Evolutionary conservation across 2,329 filamentous ascomycete genomes (phyloP).

Genomic region (Nemania abortiva): DNA sequence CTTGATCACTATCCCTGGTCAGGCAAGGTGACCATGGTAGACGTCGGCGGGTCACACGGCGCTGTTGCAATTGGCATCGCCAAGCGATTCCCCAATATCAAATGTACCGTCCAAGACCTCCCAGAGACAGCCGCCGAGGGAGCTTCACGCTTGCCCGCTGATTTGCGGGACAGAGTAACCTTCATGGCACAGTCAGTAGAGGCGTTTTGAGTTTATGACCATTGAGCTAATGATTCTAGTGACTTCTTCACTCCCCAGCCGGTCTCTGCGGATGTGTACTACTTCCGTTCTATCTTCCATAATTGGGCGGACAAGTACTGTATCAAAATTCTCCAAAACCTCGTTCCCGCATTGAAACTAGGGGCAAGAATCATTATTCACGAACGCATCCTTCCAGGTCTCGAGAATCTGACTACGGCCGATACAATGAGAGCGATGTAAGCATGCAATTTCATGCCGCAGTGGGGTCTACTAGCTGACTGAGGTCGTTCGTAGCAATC

Average conservation of each 20-base stretch:
- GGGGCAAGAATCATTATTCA: conserved; percentile 42
- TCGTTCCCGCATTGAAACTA: conserved; percentile 46
- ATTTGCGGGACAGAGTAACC: conserved; percentile 37
- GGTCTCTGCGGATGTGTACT: conserved; percentile 42
- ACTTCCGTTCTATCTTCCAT: conserved; percentile 50
- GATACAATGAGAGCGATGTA: conserved; percentile 44
- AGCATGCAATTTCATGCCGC: conserved; percentile 9
- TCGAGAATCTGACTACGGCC: conserved; percentile 31
- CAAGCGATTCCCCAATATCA: conserved; percentile 43
- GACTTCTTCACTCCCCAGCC: conserved; percentile 43
- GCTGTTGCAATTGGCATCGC: conserved; percentile 46
- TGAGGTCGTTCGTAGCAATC: conserved; percentile 25
- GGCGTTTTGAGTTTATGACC: too few relatives aligned
- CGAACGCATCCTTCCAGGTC: conserved; percentile 39
- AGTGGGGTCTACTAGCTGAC: not conserved
- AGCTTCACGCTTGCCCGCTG: conserved; percentile 29
- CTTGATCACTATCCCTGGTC: conserved; percentile 45
- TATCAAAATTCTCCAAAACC: conserved; percentile 47
- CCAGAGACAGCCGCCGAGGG: conserved; percentile 38
- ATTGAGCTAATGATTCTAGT: conserved; percentile 20
- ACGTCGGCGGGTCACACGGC: conserved; percentile 48
- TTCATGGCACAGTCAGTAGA: conserved; percentile 40
- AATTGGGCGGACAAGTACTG: conserved; percentile 52
- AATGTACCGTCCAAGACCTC: conserved; percentile 45
- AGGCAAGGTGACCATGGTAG: conserved; percentile 43